Percentiles rank a stretch among this genome's conserved stretches.
Evolutionary conservation across 441 rosid species (phyloP).

Genomic region (Capsella rubella): DNA sequence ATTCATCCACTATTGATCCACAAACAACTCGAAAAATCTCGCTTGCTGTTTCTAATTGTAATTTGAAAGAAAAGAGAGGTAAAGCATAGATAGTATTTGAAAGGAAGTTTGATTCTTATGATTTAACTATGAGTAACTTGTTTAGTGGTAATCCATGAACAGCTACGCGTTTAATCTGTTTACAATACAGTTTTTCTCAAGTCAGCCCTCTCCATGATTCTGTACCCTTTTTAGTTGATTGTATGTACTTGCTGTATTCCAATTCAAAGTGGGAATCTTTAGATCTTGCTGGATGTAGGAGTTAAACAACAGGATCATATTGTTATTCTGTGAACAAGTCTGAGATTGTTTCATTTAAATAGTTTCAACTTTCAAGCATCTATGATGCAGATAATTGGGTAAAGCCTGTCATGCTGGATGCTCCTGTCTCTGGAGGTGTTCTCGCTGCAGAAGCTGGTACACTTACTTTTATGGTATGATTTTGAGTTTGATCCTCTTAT

Average conservation of each 20-base stretch:
- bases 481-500: slow-evolving; percentile 7
- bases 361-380: slow-evolving; percentile 23
- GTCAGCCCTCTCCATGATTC: neutral
- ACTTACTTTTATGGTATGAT: slow-evolving; percentile 82
- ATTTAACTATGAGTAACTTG: no score
- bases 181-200: neutral
- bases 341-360: neutral
- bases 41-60: slow-evolving; percentile 59
- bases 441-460: slow-evolving; percentile 86
- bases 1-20: slow-evolving; percentile 94
- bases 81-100: slow-evolving; percentile 9
- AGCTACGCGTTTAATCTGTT: no score
- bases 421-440: slow-evolving; percentile 97
- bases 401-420: slow-evolving; percentile 88
- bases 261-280: neutral
- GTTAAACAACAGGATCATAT: neutral
- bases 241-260: neutral
- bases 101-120: neutral
- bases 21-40: slow-evolving; percentile 80
- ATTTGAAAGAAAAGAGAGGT: slow-evolving; percentile 69
- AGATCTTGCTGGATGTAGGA: neutral
- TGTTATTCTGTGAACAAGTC: slow-evolving; percentile 9
- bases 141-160: no score
- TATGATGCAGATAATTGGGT: slow-evolving; percentile 56
- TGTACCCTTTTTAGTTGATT: neutral